Percentiles rank a stretch among this genome's conserved stretches.
phyloP scores from a whole-genome alignment of 768 basidiomycete genomes.

The Nidularia pulvinata region DNA sequence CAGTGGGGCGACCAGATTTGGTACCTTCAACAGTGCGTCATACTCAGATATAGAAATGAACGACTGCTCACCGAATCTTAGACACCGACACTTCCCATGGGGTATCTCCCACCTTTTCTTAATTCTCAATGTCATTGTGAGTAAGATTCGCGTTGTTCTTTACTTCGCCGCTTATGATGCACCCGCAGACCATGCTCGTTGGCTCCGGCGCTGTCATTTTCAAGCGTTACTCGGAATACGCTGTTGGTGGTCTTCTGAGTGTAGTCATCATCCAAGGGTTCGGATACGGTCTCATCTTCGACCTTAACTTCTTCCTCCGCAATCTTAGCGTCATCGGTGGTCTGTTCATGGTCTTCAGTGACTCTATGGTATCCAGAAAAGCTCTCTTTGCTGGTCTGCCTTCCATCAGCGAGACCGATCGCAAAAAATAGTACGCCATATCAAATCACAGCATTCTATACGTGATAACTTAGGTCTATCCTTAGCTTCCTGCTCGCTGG shows the following conservation, averaged over 20 bases:
- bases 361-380: conserved; percentile 88
- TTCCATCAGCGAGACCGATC: conserved; percentile 88
- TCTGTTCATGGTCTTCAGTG: conserved; percentile 98
- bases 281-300: conserved; percentile 99
- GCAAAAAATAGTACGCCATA: conserved; percentile 91
- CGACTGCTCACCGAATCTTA: conserved; percentile 25
- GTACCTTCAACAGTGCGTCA: conserved; percentile 91
- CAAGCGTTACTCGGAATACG: conserved; percentile 86
- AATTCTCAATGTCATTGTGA: conserved; percentile 85
- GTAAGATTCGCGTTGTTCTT: conserved; percentile 23
- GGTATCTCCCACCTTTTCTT: conserved; percentile 95
- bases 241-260: conserved; percentile 85
- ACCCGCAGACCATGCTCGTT: conserved; percentile 79
- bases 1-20: conserved; percentile 98
- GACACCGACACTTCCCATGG: conserved; percentile 96
- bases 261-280: conserved; percentile 97
- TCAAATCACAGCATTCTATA: background rate
- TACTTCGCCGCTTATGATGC: background rate
- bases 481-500: conserved; percentile 94
- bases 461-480: conserved; percentile 1
- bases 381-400: conserved; percentile 91
- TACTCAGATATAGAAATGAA: background rate
- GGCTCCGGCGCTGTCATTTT: conserved; percentile 86
- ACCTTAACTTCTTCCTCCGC: conserved; percentile 99
- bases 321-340: conserved; percentile 98